These are phyloP conservation scores for Ensete glaucum DNA, from an alignment of 176 grass and related monocot species.

Conservation along the genomic window DNA sequence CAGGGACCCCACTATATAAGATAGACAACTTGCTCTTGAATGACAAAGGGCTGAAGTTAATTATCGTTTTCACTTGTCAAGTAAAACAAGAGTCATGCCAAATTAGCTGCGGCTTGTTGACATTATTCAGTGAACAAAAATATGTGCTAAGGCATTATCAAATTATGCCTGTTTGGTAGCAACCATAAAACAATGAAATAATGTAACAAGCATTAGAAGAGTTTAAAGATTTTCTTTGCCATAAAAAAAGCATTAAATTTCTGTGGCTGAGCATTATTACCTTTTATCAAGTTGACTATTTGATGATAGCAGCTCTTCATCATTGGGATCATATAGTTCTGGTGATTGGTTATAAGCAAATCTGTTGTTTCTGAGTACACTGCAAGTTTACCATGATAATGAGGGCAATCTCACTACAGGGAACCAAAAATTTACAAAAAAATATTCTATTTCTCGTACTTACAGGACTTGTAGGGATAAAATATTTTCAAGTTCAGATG, in stretches of 20 bases:
- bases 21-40: neutral
- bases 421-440: slow-evolving; percentile 10
- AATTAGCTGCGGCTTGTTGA: neutral
- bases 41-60: neutral
- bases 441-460: slow-evolving; percentile 7
- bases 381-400: slow-evolving; percentile 19
- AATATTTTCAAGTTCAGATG: slow-evolving; percentile 30
- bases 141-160: neutral
- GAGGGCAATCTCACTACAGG: neutral
- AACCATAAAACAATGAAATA: neutral
- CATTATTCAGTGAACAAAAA: neutral
- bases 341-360: slow-evolving; percentile 21
- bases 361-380: slow-evolving; percentile 36
- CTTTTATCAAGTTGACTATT: slow-evolving; percentile 18
- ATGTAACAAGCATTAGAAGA: neutral
- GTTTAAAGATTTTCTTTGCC: neutral
- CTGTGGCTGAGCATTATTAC: neutral
- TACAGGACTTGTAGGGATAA: slow-evolving; percentile 34
- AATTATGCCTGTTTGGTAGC: neutral
- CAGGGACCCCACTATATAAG: neutral
- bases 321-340: slow-evolving; percentile 15
- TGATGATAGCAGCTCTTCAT: slow-evolving; percentile 20
- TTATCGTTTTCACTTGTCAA: neutral
- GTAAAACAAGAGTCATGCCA: neutral
- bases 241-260: neutral